A percentile compares a stretch with the other conserved stretches of the same genome.
These are phyloP conservation scores for Tylopilus rubrobrunneus DNA, from an alignment of 768 basidiomycete genomes.

Conservation along the genomic window DNA sequence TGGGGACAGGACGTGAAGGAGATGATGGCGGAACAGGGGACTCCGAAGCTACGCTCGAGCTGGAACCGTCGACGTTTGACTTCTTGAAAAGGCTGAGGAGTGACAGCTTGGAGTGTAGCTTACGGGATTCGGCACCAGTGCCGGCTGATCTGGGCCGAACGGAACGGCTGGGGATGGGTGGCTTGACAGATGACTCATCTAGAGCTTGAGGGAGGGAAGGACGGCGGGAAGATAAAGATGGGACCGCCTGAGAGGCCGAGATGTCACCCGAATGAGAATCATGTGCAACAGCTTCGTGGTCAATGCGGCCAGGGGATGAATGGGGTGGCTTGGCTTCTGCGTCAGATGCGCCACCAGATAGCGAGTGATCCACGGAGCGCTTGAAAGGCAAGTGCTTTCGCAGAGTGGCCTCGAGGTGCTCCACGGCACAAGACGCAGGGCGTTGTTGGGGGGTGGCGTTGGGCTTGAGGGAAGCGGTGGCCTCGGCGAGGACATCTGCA, in stretches of 20 bases:
- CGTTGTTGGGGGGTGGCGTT: conserved; percentile 12
- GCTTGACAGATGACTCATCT: conserved; percentile 33
- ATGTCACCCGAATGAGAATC: conserved; percentile 4
- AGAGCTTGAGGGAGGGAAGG: conserved; percentile 67
- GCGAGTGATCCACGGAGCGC: conserved; percentile 72
- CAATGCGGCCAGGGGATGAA: conserved; percentile 9
- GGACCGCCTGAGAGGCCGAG: background rate
- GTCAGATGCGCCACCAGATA: conserved; percentile 37
- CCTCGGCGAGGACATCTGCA: conserved; percentile 67
- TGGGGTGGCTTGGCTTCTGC: conserved; percentile 23
- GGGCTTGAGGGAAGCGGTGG: conserved; percentile 38
- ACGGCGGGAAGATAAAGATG: conserved; percentile 42
- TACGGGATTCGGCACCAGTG: conserved; percentile 55
- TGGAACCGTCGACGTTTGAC: conserved; percentile 36
- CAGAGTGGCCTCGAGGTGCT: conserved; percentile 28
- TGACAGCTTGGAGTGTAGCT: conserved; percentile 67
- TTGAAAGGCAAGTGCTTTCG: conserved; percentile 65
- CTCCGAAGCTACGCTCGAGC: conserved; percentile 35
- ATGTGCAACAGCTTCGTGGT: conserved; percentile 10
- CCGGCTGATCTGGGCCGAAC: conserved; percentile 73
- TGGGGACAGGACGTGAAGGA: conserved; percentile 25
- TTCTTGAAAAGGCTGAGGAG: conserved; percentile 74
- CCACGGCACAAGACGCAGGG: conserved; percentile 23
- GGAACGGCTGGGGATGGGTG: conserved; percentile 28
- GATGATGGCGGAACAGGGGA: conserved; percentile 26